Base-by-base conservation (phyloP, 306 rosid genomes). In the Sesbania bispinosa region DNA sequence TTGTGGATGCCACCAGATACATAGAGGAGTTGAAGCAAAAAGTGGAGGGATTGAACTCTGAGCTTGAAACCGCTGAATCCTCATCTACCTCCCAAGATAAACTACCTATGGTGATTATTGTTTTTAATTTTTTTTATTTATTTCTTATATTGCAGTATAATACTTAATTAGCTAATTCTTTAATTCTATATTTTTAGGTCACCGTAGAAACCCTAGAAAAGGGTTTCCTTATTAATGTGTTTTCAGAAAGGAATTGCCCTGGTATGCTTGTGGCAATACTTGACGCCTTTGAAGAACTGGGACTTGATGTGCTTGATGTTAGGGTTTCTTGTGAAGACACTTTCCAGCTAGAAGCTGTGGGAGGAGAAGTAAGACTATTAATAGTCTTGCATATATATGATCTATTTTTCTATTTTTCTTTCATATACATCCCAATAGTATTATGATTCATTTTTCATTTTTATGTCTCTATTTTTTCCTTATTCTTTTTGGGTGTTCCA, bases 231-330 rank as follows among this genome's bases (percentile, higher is more conserved):
- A 85, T 92, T 47, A 84, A 84, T 35, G 97, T 92, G 66, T 85
- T 79, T 65, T 84, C 88, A 23, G 93, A 82, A 27, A 84, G 77
- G 46, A 89, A 87, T 60, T 84, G 87, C 52, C 96, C 96, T 0
- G 91, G 91, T 33, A 82, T 92, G 90, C 84, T 92, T 0, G 88
- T 82, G 27, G 80, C 81, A 6, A 84, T 92, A 57, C 87, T 92
- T 0, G 92, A 89, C 71, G 97, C 87, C 59, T 89, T 92, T 30
- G 97, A 84, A 24, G 84, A 82, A 61, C 77, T 92, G 41, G 92
- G 92, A 9, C 96, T 92, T 52, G 91, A 85, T 61, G 97, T 92
- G 14, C 88, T 85, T 15, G 89, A 92, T 66, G 97, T 93, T 71
- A 85, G 87, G 88, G 91, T 89, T 78, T 85, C 97, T 75, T 92